Percentiles rank a stretch among this genome's conserved stretches.
phyloP scores from a whole-genome alignment of 1,284 basidiomycete species.

The Boletellus sp. region DNA sequence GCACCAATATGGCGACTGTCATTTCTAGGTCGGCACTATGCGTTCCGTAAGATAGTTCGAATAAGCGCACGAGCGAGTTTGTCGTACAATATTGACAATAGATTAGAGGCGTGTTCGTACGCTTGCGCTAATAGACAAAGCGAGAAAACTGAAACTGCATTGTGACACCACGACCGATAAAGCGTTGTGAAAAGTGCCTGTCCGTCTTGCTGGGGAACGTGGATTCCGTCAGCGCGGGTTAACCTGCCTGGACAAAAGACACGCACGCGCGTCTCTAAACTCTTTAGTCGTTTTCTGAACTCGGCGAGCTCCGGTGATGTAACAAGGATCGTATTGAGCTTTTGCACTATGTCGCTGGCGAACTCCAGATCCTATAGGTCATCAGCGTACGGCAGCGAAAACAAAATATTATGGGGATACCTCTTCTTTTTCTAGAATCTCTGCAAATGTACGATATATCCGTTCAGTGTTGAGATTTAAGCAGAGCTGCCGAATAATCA shows the following conservation, averaged over 20 bases:
- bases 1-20: slow-evolving; percentile 91
- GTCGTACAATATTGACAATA: slow-evolving; percentile 92
- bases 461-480: slow-evolving; percentile 92
- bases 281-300: slow-evolving; percentile 90
- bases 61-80: background rate
- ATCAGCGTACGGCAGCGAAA: slow-evolving; percentile 1
- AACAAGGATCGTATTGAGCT: slow-evolving; percentile 94
- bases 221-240: slow-evolving; percentile 8
- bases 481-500: slow-evolving; percentile 96
- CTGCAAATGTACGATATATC: slow-evolving; percentile 94
- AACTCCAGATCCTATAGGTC: slow-evolving; percentile 84
- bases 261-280: slow-evolving; percentile 85
- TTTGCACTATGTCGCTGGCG: slow-evolving; percentile 95
- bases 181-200: slow-evolving; percentile 89
- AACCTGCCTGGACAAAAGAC: background rate
- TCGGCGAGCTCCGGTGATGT: slow-evolving; percentile 94
- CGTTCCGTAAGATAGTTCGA: slow-evolving; percentile 5
- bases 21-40: slow-evolving; percentile 91
- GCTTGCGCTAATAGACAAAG: slow-evolving; percentile 96
- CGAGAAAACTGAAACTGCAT: slow-evolving; percentile 94
- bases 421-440: slow-evolving; percentile 97
- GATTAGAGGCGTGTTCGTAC: slow-evolving; percentile 97
- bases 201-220: slow-evolving; percentile 72
- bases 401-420: slow-evolving; percentile 36
- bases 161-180: slow-evolving; percentile 98